Conservation (phyloP, 1,284 basidiomycete genomes). For the Microbotryum intermedium region DNA sequence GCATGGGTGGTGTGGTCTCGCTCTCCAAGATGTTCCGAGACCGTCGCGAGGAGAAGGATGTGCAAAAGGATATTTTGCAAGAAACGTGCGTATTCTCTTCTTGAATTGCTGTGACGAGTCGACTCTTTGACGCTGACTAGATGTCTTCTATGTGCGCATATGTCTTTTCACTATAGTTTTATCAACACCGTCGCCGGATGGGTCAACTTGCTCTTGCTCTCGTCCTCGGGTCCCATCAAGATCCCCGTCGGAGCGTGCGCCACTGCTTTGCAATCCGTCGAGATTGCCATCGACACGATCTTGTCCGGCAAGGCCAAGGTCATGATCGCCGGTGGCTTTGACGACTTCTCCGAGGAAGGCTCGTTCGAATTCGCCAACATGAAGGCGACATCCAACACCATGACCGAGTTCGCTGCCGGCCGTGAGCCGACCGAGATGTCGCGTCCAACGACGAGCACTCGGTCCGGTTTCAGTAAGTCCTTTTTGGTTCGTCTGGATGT, state of each 20-base stretch:
- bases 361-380: constrained; percentile 67
- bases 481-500: not conserved
- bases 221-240: constrained; percentile 93
- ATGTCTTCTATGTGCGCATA: constrained; percentile 8
- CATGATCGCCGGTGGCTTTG: constrained; percentile 98
- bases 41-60: constrained; percentile 89
- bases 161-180: constrained; percentile 50
- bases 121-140: constrained; percentile 6
- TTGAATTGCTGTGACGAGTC: constrained; percentile 15
- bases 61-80: constrained; percentile 96
- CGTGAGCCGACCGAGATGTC: constrained; percentile 99
- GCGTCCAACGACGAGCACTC: constrained; percentile 88
- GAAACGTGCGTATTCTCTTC: constrained; percentile 63
- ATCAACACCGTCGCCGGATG: constrained; percentile 97
- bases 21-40: constrained; percentile 97
- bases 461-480: constrained; percentile 62
- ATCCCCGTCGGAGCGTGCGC: constrained; percentile 98
- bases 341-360: constrained; percentile 75
- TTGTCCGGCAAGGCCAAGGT: constrained; percentile 93
- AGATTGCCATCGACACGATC: constrained; percentile 95
- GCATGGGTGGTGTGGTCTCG: constrained; percentile 79
- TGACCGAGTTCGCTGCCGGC: constrained; percentile 95
- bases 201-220: constrained; percentile 88
- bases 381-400: constrained; percentile 96
- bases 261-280: constrained; percentile 91